phyloP scores from a whole-genome alignment of 2,329 filamentous ascomycete genomes.

The Aaosphaeria pasadenensis region DNA sequence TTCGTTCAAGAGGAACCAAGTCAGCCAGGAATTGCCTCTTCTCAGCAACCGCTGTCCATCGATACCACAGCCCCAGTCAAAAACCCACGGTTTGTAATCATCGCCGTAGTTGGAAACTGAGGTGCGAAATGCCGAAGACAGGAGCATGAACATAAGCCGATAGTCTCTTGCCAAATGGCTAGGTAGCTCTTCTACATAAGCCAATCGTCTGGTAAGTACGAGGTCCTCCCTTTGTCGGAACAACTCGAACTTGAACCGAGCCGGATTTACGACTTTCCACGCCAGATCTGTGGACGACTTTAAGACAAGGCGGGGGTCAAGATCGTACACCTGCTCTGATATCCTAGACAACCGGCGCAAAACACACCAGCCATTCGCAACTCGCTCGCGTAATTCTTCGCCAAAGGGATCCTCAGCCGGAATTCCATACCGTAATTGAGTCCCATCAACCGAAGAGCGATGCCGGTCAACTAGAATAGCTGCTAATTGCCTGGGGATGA shows the following conservation, averaged over 20 bases:
- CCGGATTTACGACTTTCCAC: conserved; percentile 11
- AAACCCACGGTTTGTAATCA: conserved; percentile 22
- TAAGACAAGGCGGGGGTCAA: conserved; percentile 5
- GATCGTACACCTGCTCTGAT: conserved; percentile 15
- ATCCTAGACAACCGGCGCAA: conserved; percentile 22
- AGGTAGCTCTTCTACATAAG: conserved; percentile 16
- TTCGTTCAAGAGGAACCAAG: conserved; percentile 30
- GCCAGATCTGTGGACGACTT: conserved; percentile 10
- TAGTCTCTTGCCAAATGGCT: conserved; percentile 22
- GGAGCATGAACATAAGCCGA: conserved; percentile 27
- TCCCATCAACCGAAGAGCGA: conserved; percentile 16
- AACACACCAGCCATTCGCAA: conserved; percentile 28
- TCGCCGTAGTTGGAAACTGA: conserved; percentile 20
- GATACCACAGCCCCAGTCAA: conserved; percentile 26
- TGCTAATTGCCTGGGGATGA: conserved; percentile 28
- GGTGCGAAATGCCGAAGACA: conserved; percentile 25
- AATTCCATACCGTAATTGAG: conserved; percentile 19
- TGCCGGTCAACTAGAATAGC: conserved; percentile 28
- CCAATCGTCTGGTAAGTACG: conserved; percentile 16
- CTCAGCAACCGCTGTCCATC: conserved; percentile 21
- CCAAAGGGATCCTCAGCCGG: conserved; percentile 28
- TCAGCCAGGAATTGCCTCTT: conserved; percentile 27
- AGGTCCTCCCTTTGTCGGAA: conserved; percentile 16
- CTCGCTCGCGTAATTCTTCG: conserved; percentile 21
- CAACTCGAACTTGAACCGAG: conserved; percentile 15